Conservation (phyloP, 768 basidiomycete species). For the Pleurotus ostreatus region DNA sequence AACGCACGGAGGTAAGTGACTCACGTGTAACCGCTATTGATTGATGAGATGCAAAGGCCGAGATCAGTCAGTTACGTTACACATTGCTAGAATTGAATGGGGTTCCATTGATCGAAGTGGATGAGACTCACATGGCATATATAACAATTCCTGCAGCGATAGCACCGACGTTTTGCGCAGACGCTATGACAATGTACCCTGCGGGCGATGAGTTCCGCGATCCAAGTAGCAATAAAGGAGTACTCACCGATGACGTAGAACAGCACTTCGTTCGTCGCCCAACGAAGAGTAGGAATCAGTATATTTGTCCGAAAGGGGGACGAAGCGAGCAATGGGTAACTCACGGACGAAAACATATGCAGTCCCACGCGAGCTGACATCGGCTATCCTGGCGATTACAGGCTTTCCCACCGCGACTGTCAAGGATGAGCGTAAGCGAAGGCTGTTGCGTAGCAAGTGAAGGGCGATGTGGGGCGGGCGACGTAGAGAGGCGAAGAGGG, state of each 20-base stretch:
- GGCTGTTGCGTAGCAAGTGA: background rate
- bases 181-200: constrained; percentile 54
- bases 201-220: background rate
- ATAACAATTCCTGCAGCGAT: constrained; percentile 54
- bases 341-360: constrained; percentile 56
- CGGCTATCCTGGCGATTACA: constrained; percentile 69
- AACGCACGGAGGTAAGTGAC: constrained; percentile 14
- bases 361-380: constrained; percentile 62
- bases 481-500: too few species aligned
- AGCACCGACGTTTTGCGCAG: constrained; percentile 37
- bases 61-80: background rate
- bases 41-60: constrained; percentile 16
- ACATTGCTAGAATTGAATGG: too few species aligned
- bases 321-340: constrained; percentile 17
- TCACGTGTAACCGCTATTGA: constrained; percentile 53
- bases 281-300: background rate
- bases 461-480: background rate
- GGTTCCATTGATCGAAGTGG: background rate
- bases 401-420: constrained; percentile 53
- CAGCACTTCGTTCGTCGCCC: constrained; percentile 28
- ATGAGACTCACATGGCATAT: constrained; percentile 44
- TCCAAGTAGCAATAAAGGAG: background rate
- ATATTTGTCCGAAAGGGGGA: background rate
- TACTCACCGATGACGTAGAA: constrained; percentile 56
- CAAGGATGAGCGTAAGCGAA: background rate